Evolutionary conservation across 257 asterid species (phyloP), one percentile per base, ranked within the genome.

Genomic region (Plantago ovata): DNA sequence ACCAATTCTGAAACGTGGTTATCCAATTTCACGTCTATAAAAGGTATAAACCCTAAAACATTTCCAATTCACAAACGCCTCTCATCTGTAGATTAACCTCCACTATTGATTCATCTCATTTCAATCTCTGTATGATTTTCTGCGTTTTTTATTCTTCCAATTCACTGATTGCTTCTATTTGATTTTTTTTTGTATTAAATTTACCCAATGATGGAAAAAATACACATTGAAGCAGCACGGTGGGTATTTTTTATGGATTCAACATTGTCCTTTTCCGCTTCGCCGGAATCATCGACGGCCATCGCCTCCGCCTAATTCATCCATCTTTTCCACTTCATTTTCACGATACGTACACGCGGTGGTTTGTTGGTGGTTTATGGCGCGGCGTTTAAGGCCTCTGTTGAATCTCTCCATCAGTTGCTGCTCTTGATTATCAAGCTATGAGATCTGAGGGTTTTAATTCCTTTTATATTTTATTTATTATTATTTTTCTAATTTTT

Each of bases 401-500:
- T 69, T 79, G 90, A 81, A 63, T 68, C 61, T 51, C 19, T n/a
- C 67, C 77, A 48, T 73, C 65, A 36, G 42, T 51, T 21, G 65
- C 73, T 69, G 64, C 72, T 56, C 22, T 67, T 79, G 87, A 86
- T 86, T 67, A 6, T 52, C 12, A 59, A 86, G 95, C 93, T 83
- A 81, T 86, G 89, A 86, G 95, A 83, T 83, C 95, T 81, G 95
- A 84, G 90, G 90, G 93, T 77, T 76, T 61, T 18, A 5, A 3
- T 21, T 53, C 40, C 8, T 45, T 15, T 45, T 44, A 19, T 7
- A n/a, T 44, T 2, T 44, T 7, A 10, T 44, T 44, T 42, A 13
- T 42, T 13, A 13, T 44, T 9, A 2, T 15, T 45, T 18, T 45
- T 15, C 19, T 3, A n/a, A 20, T 5, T 5, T 46, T n/a, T n/a